Conservation (phyloP, 2,329 filamentous ascomycete species). For the Diplodia mutila region DNA sequence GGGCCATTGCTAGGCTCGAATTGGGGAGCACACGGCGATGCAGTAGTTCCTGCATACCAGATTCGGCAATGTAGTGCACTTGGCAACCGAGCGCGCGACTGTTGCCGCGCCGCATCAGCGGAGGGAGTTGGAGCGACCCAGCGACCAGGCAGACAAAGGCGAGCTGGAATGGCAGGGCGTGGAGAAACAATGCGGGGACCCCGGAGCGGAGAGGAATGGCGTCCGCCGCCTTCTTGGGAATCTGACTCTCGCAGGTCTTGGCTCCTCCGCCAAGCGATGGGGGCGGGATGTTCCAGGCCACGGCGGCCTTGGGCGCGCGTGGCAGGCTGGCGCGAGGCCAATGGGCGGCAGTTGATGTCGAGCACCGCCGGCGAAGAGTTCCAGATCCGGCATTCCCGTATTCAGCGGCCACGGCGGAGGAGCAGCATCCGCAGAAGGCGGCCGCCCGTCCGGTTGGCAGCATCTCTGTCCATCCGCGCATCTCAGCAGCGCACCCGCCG, state of each 20-base stretch:
- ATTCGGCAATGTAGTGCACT: constrained; percentile 3
- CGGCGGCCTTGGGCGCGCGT: constrained; percentile 2
- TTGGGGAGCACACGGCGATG: constrained; percentile 8
- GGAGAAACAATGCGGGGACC: constrained; percentile 19
- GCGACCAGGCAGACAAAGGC: neutral
- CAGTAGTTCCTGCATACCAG: constrained; percentile 4
- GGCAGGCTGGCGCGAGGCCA: neutral
- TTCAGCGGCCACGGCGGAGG: constrained; percentile 4
- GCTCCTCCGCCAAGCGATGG: constrained; percentile 13
- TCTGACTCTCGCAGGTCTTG: constrained; percentile 19
- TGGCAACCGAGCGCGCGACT: constrained; percentile 3
- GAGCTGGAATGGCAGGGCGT: neutral
- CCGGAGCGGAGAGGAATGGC: constrained; percentile 23
- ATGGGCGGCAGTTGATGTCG: neutral
- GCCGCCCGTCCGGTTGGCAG: constrained; percentile 5
- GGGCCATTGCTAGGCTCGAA: neutral
- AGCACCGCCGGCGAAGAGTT: neutral
- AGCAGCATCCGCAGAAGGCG: neutral
- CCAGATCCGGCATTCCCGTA: constrained; percentile 7
- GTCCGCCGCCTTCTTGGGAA: constrained; percentile 9
- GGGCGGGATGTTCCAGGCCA: constrained; percentile 15
- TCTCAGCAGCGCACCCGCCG: constrained; percentile 4
- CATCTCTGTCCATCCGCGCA: neutral
- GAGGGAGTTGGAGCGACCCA: too few relatives aligned
- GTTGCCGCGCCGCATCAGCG: constrained; percentile 12